Evolutionary conservation across 306 rosid species (phyloP).

Genomic region (Erythrophleum fordii): DNA sequence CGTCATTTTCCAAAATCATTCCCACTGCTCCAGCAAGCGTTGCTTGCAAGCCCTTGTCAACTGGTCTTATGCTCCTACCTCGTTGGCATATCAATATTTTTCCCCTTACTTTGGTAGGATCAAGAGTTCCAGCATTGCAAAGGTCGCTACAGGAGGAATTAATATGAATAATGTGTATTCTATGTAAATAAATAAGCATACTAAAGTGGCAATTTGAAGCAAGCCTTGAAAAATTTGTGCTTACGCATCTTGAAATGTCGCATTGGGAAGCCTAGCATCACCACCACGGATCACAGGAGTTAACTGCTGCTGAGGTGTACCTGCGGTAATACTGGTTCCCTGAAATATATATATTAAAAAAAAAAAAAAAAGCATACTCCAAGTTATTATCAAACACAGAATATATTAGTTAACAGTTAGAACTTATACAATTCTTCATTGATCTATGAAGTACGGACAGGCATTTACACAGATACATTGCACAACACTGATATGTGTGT

Average conservation of each 20-base stretch:
- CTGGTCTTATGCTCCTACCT: constrained; percentile 37
- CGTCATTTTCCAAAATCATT: constrained; percentile 49
- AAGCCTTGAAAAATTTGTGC: background rate
- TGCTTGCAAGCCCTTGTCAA: constrained; percentile 37
- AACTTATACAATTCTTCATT: too few species aligned
- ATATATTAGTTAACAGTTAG: too few species aligned
- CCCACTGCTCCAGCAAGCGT: constrained; percentile 54
- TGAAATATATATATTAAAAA: background rate
- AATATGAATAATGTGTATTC: background rate
- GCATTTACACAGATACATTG: too few species aligned
- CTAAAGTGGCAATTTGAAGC: background rate
- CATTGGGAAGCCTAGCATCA: constrained; percentile 42
- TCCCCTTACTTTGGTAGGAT: constrained; percentile 56
- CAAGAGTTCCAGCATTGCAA: constrained; percentile 49
- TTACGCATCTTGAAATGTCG: constrained; percentile 40
- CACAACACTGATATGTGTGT: too few species aligned
- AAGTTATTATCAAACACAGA: too few species aligned
- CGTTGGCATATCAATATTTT: constrained; percentile 54
- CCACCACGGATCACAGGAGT: constrained; percentile 41
- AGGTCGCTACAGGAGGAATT: constrained; percentile 26
- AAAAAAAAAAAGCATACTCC: too few species aligned
- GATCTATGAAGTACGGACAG: too few species aligned
- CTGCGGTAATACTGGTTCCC: constrained; percentile 55
- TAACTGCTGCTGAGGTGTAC: constrained; percentile 31
- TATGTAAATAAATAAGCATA: too few species aligned